Conservation (phyloP, 495 filamentous ascomycete genomes). For the Aspergillus homomorphus region DNA sequence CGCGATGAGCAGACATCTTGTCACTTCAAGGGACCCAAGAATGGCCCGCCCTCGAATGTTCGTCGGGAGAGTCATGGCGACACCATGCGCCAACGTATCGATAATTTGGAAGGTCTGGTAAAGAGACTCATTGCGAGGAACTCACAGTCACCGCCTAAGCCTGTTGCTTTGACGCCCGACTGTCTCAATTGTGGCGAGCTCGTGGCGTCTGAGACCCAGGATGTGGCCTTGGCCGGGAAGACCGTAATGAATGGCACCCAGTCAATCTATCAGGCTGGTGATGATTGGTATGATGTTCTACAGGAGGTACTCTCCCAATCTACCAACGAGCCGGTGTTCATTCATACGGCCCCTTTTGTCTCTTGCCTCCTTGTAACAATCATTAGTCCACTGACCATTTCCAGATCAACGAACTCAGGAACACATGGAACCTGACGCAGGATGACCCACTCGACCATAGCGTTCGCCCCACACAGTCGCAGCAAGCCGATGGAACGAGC, state of each 20-base stretch:
- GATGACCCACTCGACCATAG: background rate
- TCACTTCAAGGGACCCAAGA: background rate
- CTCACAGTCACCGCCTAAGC: background rate
- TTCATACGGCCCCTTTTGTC: background rate
- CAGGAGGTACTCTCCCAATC: slow-evolving; percentile 5
- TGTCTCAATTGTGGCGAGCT: background rate
- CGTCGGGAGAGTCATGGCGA: background rate
- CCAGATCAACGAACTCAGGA: slow-evolving; percentile 14
- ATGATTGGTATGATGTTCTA: slow-evolving; percentile 15
- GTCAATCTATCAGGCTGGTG: slow-evolving; percentile 5
- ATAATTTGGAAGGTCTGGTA: slow-evolving; percentile 13
- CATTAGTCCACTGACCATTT: background rate
- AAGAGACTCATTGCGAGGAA: slow-evolving; percentile 4
- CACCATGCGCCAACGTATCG: slow-evolving; percentile 11
- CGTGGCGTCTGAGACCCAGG: background rate
- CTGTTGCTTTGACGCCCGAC: background rate
- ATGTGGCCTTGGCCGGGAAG: background rate
- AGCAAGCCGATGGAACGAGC: slow-evolving; percentile 13
- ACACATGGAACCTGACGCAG: slow-evolving; percentile 5
- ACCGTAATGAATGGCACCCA: slow-evolving; percentile 7
- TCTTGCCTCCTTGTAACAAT: background rate
- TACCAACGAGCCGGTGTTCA: background rate
- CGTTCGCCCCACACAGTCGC: background rate
- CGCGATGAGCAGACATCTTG: slow-evolving; percentile 6
- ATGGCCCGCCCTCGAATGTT: background rate